Conservation (phyloP, 768 basidiomycete species). For the Suillus americanus region DNA sequence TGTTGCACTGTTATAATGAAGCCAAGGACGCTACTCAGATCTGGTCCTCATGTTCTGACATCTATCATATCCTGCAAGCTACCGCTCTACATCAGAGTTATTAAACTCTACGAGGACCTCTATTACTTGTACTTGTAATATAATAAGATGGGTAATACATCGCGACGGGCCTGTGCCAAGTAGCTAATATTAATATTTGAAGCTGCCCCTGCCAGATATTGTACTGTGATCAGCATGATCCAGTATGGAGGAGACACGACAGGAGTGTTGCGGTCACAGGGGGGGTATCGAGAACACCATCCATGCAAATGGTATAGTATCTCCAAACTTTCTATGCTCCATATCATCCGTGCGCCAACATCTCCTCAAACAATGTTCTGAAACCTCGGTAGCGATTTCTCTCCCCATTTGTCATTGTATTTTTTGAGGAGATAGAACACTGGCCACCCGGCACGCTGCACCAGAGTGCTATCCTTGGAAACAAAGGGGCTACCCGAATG, state of each 20-base stretch:
- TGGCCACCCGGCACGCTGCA: conserved; percentile 23
- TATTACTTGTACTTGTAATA: no score
- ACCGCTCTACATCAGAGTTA: no score
- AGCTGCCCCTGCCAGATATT: neutral
- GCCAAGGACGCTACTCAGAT: no score
- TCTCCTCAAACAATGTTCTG: neutral
- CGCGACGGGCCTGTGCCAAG: no score
- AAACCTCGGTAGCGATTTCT: neutral
- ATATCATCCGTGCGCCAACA: neutral
- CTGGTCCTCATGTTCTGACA: no score
- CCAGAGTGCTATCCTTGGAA: conserved; percentile 6
- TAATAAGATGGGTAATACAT: no score
- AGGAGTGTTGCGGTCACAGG: neutral
- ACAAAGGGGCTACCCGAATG: conserved; percentile 29
- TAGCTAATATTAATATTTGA: no score
- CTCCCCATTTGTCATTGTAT: neutral
- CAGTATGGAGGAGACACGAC: neutral
- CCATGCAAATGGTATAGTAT: neutral
- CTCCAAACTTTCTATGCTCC: neutral
- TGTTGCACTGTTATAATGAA: no score
- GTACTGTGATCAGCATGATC: neutral
- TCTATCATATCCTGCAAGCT: no score
- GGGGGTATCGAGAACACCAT: neutral
- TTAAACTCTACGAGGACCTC: no score
- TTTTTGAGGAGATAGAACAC: conserved; percentile 10